phyloP scores from a whole-genome alignment of 176 grass and related monocot species.

The Lolium multiflorum region DNA sequence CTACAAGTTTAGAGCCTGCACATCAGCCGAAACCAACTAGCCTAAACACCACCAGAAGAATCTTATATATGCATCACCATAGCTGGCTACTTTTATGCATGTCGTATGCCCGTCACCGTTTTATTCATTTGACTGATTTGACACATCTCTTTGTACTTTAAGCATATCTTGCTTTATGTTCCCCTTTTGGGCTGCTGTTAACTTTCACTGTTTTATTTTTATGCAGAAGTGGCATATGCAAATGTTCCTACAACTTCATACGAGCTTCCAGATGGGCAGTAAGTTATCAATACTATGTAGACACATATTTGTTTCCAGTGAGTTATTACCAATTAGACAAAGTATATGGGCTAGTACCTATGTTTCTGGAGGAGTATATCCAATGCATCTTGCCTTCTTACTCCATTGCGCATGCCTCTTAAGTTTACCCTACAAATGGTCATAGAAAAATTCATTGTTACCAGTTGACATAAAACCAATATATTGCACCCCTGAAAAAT shows the following conservation, averaged over 20 bases:
- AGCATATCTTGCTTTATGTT: conserved; percentile 28
- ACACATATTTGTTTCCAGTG: conserved; percentile 15
- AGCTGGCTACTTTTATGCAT: not conserved
- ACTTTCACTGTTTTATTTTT: conserved; percentile 44
- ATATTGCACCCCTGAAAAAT: not conserved
- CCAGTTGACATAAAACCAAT: conserved; percentile 11
- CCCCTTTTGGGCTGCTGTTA: conserved; percentile 18
- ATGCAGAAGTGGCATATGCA: conserved; percentile 95
- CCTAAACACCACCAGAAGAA: no score
- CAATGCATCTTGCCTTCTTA: not conserved
- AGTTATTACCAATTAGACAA: conserved; percentile 23
- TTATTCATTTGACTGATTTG: conserved; percentile 30
- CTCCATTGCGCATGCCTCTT: not conserved
- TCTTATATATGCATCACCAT: not conserved
- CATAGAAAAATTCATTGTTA: not conserved
- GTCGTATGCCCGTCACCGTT: not conserved
- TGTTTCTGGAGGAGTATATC: not conserved
- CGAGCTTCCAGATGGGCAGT: conserved; percentile 99
- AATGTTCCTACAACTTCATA: conserved; percentile 99
- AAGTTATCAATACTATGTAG: conserved; percentile 56
- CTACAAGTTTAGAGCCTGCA: no score
- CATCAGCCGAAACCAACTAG: no score
- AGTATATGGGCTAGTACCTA: not conserved
- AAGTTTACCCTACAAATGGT: conserved; percentile 14
- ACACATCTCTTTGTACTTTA: not conserved